phyloP scores from a whole-genome alignment of 2,329 filamentous ascomycete genomes.

The Tolypocladium endophyticum region DNA sequence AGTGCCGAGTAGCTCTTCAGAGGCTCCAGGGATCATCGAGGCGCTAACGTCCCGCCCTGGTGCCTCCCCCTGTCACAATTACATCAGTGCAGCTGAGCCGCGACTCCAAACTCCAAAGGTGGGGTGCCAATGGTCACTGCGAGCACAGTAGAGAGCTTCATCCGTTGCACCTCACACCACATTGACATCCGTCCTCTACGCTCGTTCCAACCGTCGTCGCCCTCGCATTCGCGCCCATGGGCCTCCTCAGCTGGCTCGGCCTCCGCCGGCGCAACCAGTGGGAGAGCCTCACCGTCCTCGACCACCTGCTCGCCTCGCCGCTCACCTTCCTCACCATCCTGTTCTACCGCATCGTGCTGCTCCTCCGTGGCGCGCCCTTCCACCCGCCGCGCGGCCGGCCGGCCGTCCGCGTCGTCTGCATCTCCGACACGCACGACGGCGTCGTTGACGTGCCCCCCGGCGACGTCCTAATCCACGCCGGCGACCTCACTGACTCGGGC shows the following conservation, averaged over 20 bases:
- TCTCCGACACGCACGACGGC: constrained; percentile 78
- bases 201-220: neutral
- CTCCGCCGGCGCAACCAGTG: constrained; percentile 36
- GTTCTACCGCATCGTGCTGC: constrained; percentile 54
- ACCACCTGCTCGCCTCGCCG: constrained; percentile 58
- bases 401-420: constrained; percentile 68
- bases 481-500: constrained; percentile 70
- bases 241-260: constrained; percentile 31
- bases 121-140: neutral
- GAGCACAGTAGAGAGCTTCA: neutral
- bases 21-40: neutral
- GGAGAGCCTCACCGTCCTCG: constrained; percentile 43
- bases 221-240: constrained; percentile 21
- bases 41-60: neutral
- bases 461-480: constrained; percentile 82
- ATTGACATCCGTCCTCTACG: neutral
- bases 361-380: constrained; percentile 57
- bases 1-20: neutral
- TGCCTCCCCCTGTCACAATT: neutral
- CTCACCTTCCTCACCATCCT: constrained; percentile 51
- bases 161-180: neutral
- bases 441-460: constrained; percentile 56
- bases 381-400: constrained; percentile 41
- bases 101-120: neutral
- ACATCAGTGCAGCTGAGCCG: neutral